phyloP scores from a whole-genome alignment of 305 asterid species.

The Fraxinus latifolia region DNA sequence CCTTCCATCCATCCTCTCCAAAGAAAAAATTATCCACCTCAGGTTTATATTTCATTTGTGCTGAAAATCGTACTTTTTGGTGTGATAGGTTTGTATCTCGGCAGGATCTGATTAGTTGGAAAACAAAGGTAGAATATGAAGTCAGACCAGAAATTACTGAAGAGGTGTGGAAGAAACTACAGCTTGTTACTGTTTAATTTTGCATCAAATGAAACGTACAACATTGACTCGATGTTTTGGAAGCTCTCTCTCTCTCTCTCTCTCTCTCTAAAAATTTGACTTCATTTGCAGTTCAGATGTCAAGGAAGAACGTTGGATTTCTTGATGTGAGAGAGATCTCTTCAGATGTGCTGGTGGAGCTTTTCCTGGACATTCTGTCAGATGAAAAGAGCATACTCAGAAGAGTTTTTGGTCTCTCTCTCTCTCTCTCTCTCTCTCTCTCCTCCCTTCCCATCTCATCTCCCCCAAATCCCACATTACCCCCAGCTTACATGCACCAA shows the following conservation, averaged over 20 bases:
- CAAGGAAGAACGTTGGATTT: constrained; percentile 76
- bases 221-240: neutral
- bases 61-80: constrained; percentile 14
- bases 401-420: constrained; percentile 71
- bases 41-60: neutral
- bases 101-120: constrained; percentile 83
- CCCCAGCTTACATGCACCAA: neutral
- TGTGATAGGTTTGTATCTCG: constrained; percentile 64
- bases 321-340: constrained; percentile 71
- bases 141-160: constrained; percentile 41
- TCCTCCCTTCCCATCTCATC: neutral
- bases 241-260: constrained; percentile 28
- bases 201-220: neutral
- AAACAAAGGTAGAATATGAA: constrained; percentile 74
- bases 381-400: constrained; percentile 73
- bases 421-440: constrained; percentile 18
- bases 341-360: constrained; percentile 52
- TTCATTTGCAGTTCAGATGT: constrained; percentile 94
- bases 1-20: neutral
- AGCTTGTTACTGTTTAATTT: constrained; percentile 5
- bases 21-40: neutral
- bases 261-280: constrained; percentile 44
- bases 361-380: constrained; percentile 60
- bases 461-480: neutral
- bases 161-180: constrained; percentile 52